Conservation (phyloP, 441 rosid genomes). For the Dalechampia spathulata region DNA sequence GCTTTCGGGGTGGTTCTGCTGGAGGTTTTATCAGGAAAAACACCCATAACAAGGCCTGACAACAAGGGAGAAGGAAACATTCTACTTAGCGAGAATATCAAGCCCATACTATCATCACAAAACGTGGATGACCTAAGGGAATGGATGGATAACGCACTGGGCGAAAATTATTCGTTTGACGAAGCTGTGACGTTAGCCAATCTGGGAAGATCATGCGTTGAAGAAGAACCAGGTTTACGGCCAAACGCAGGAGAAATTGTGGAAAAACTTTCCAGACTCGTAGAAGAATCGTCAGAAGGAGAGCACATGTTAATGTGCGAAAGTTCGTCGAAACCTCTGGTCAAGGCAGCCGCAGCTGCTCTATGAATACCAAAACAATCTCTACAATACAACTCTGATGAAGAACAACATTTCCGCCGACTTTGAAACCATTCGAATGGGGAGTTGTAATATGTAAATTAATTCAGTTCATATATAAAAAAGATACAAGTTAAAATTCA, state of each 20-base stretch:
- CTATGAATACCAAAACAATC: conserved; percentile 16
- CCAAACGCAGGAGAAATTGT: conserved; percentile 74
- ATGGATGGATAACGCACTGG: conserved; percentile 69
- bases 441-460: too few relatives aligned
- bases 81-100: conserved; percentile 42
- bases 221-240: conserved; percentile 51
- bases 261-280: conserved; percentile 53
- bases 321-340: conserved; percentile 75
- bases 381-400: background rate
- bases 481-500: too few relatives aligned
- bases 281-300: conserved; percentile 40
- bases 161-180: conserved; percentile 67
- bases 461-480: too few relatives aligned
- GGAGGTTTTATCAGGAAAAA: conserved; percentile 65
- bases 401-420: too few relatives aligned
- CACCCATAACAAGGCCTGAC: conserved; percentile 33
- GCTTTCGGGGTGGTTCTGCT: conserved; percentile 67
- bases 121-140: conserved; percentile 46
- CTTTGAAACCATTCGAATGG: too few relatives aligned
- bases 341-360: conserved; percentile 25
- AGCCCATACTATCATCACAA: conserved; percentile 30
- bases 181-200: conserved; percentile 58
- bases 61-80: conserved; percentile 32
- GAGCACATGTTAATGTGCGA: conserved; percentile 41
- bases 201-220: conserved; percentile 61